Evolutionary conservation across 208 protist species (phyloP).

Genomic region (Phytomonas serpens): DNA sequence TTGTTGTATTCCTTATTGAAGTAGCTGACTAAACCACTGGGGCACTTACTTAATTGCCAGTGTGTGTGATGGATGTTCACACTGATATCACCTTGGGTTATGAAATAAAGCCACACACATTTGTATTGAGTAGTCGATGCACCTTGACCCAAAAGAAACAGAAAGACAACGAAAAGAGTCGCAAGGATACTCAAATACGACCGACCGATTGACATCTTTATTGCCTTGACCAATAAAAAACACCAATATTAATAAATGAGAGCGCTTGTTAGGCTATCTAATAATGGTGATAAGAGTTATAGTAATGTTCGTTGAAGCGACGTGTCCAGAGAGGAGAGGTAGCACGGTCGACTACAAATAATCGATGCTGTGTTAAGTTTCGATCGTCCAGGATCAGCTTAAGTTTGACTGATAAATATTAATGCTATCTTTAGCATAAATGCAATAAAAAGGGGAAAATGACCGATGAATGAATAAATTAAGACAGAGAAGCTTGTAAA

Average conservation of each 20-base stretch:
- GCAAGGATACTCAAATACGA: background rate
- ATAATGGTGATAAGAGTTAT: background rate
- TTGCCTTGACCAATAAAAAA: background rate
- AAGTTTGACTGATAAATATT: background rate
- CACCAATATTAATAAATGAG: background rate
- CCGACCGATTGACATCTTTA: background rate
- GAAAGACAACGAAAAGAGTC: conserved; percentile 9
- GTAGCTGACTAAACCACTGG: background rate
- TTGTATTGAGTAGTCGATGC: background rate
- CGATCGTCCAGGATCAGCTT: background rate
- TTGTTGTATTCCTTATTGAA: background rate
- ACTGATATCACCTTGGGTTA: conserved; percentile 2
- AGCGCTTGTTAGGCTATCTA: background rate
- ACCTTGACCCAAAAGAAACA: background rate
- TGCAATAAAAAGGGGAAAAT: background rate
- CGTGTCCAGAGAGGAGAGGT: background rate
- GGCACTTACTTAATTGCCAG: background rate
- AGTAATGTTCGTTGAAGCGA: background rate
- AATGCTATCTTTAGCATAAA: background rate
- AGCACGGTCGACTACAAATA: background rate
- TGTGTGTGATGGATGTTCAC: background rate
- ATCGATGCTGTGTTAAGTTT: background rate
- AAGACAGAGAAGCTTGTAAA: background rate
- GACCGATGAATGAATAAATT: background rate
- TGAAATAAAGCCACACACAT: background rate